Conservation (phyloP, 2,329 filamentous ascomycete genomes). For the Madurella fahalii region DNA sequence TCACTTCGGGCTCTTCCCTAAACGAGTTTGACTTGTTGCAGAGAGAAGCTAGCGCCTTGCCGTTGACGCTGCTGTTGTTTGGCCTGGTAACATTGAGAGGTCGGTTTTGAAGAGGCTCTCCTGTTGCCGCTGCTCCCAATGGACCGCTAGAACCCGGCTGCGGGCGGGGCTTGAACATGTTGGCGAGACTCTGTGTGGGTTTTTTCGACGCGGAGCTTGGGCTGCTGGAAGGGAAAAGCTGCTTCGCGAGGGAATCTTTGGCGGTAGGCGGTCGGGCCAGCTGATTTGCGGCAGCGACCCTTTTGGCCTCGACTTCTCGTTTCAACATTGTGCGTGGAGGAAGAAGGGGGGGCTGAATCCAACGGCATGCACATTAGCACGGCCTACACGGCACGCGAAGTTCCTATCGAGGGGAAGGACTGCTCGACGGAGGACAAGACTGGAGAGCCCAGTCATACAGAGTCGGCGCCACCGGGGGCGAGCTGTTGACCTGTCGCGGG, state of each 20-base stretch:
- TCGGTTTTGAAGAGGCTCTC: conserved; percentile 31
- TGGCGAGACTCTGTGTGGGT: conserved; percentile 40
- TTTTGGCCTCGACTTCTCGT: conserved; percentile 24
- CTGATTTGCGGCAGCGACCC: conserved; percentile 35
- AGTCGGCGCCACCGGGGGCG: conserved; percentile 8
- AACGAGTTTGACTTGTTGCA: conserved; percentile 49
- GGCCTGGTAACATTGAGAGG: conserved; percentile 33
- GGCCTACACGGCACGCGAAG: not conserved
- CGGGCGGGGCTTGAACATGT: conserved; percentile 44
- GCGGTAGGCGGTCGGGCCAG: conserved; percentile 25
- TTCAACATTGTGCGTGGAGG: conserved; percentile 19
- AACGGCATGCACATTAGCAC: conserved; percentile 15
- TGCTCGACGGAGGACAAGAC: conserved; percentile 22
- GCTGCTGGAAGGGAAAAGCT: conserved; percentile 56
- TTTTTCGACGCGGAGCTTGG: conserved; percentile 36
- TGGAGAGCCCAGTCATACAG: conserved; percentile 26
- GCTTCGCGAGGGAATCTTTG: conserved; percentile 42
- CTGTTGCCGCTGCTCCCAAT: conserved; percentile 7
- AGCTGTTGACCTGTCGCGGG: conserved; percentile 4
- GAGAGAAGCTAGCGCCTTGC: conserved; percentile 36
- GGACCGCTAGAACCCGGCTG: conserved; percentile 32
- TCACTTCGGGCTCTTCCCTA: conserved; percentile 35
- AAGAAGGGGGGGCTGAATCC: conserved; percentile 6
- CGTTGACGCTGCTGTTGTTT: conserved; percentile 13
- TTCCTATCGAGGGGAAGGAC: conserved; percentile 16